Evolutionary conservation across 2,329 filamentous ascomycete genomes (phyloP), one percentile per base, ranked within the genome.

Genomic region (Akanthomyces dipterigenus): DNA sequence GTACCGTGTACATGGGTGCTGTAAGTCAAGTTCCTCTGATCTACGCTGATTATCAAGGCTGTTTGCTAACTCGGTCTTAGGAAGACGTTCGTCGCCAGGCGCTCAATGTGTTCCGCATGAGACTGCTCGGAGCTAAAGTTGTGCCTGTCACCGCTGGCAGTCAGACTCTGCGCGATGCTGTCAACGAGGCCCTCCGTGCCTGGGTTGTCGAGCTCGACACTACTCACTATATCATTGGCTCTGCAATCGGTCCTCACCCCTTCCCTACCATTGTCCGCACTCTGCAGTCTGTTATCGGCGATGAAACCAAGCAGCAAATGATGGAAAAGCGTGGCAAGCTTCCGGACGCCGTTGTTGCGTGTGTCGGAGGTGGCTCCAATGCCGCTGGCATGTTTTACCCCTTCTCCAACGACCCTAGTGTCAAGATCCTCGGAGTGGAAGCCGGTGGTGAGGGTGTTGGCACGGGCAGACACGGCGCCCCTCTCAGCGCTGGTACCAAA

Each of bases 361-460:
- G 95, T 70, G 95, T 99, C 14, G 95, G 95, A 61, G 95, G 95
- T 67, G 95, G 95, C 63, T 93, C 88, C 73, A 99, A 99, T 73
- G 95, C 95, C 2, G 88, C 89, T 3, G 95, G 95, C 77, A 99
- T 98, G 93, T 99, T 99, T 80, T 96, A 93, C 76, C 95, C 95
- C 57, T 99, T 99, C 78, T 83, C 89, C 65, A 86, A 91, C 46
- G 93, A 99, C 69, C 82, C 83, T 0, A 87, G 82, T 63, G 95
- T 99, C 63, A 92, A 93, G 77, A 83, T 97, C 3, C 81, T 98
- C 14, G 95, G 95, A 66, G 93, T 99, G 2, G 95, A 99, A 79
- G 95, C 95, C 14, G 95, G 91, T 43, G 95, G 95, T 64, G 95
- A 98, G 69, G 95, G 95, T 64, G 72, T 98, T 18, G 89, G 97